Evolutionary conservation across 345 rosid species (phyloP), one percentile per base, ranked within the genome.

Genomic region (Carallia pectinifolia): DNA sequence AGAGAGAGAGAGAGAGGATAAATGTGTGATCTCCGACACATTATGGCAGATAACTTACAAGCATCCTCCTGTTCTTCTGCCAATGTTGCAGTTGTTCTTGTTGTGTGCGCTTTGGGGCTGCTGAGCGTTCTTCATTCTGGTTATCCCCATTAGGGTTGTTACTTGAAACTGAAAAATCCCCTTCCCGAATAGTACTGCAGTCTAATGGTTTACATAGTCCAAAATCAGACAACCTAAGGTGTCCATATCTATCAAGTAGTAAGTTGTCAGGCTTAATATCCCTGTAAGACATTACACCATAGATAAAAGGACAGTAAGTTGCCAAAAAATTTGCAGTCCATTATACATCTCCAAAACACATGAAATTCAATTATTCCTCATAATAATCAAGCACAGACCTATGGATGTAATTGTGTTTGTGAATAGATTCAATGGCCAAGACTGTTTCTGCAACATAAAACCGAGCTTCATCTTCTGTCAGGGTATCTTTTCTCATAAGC

Each of bases 261-360:
- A 93, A 83, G 81, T 93, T 93, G 76, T 93, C 98, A 4, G 97
- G 97, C 81, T 92, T 92, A 75, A 92, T 92, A 79, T 92, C 98
- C 82, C 98, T 92, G 75, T 15, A 67, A 69, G 74, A 61, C 63
- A 74, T 67, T 7, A 68, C 23, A 52, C 13, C 12, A 53, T 18
- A 33, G 27, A 18, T 31, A 7, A 76, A 64, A 69, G 0, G 9
- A 50, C 38, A 52, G 61, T 77, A 9, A 79, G 72, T 62, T 33
- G 34, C 34, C 34, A 33, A 53, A 6, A 48, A 63, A 75, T 19
- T 65, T 55, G 44, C n/a, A 23, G 13, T 37, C 58, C 64, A 67
- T 47, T 19, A 54, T 5, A 44, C 50, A 44, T 44, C 18, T 58
- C 34, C 15, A 38, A 37, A 66, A 65, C 44, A 63, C 13, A 54